Base-by-base conservation (phyloP, 768 basidiomycete species). In the Cantharellus cinnabarinus region DNA sequence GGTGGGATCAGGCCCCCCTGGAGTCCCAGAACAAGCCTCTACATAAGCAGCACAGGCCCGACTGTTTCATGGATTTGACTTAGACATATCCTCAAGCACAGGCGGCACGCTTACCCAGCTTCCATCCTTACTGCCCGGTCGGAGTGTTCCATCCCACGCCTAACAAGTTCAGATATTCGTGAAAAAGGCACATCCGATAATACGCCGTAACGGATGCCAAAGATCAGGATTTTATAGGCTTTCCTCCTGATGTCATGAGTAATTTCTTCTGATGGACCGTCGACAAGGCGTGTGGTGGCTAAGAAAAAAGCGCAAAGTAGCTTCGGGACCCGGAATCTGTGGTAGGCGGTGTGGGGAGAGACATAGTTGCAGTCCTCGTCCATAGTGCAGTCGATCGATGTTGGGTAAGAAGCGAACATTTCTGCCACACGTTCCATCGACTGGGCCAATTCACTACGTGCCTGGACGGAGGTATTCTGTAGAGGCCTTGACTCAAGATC, bases 91-190 rank as follows among this genome's bases (percentile, higher is more conserved):
- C 10, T 3, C 76, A 73, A 63, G 75, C 75, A 3, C 79, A 81
- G 62, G 20, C 20, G 20, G 20, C 42, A 39, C 34, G 58, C 78
- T 63, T 68, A 87, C 85, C 85, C 86, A 57, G 85, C 82, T 62
- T 74, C 71, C 14, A 88, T 66, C 42, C 85, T 76, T 29, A 81
- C 77, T 48, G 73, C 74, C 59, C 85, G 74, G 62, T 82, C 76
- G 42, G 10, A 7, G 52, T 54, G 52, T 37, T 10, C 52, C 52
- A 54, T 10, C 7, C 52, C 52, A 7, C 52, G 14, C 52, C 35
- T 10, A 10, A 7, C 52, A 10, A 10, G 7, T 14, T 54, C 52
- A 37, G 38, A 37, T 7, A 54, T 48, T 10, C 44, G 44, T 10
- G 44, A 48, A 10, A 29, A 48, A 10, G 10, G 44, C 10, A 48